Evolutionary conservation across 345 rosid genomes (phyloP).

Genomic region (Geranium rotundifolium): DNA sequence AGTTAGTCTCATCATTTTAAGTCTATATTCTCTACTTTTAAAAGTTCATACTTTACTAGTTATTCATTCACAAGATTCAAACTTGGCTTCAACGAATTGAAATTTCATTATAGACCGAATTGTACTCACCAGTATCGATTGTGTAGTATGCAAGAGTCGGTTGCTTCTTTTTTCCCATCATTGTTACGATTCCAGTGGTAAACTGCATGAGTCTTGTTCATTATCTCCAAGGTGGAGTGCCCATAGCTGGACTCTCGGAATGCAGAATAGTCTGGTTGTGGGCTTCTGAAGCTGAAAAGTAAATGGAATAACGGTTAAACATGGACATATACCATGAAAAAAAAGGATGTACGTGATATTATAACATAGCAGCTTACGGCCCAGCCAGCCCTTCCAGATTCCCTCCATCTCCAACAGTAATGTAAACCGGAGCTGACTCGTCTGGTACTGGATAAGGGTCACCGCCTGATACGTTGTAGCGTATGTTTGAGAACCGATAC

Average conservation of each 20-base stretch:
- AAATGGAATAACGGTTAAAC: not conserved
- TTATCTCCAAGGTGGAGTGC: conserved; percentile 71
- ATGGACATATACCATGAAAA: not conserved
- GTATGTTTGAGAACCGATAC: conserved; percentile 71
- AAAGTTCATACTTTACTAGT: no score
- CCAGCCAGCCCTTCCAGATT: conserved; percentile 78
- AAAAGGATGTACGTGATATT: not conserved
- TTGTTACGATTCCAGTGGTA: conserved; percentile 86
- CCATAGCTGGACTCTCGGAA: conserved; percentile 91
- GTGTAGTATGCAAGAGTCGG: conserved; percentile 44
- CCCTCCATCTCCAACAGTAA: conserved; percentile 88
- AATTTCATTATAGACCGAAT: not conserved
- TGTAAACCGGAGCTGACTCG: conserved; percentile 65
- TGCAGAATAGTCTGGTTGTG: conserved; percentile 84
- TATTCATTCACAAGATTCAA: not conserved
- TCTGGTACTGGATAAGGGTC: conserved; percentile 44
- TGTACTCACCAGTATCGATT: conserved; percentile 65
- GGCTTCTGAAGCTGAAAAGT: conserved; percentile 49
- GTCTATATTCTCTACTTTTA: no score
- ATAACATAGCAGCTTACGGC: conserved; percentile 23
- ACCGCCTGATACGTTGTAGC: conserved; percentile 56
- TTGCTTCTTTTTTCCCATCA: conserved; percentile 53
- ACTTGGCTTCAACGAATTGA: not conserved
- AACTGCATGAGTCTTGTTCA: conserved; percentile 70
- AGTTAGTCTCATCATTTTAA: not conserved